Evolutionary conservation across 2,329 filamentous ascomycete genomes (phyloP), one percentile per base, ranked within the genome.

Genomic region (Hymenoscyphus linearis): DNA sequence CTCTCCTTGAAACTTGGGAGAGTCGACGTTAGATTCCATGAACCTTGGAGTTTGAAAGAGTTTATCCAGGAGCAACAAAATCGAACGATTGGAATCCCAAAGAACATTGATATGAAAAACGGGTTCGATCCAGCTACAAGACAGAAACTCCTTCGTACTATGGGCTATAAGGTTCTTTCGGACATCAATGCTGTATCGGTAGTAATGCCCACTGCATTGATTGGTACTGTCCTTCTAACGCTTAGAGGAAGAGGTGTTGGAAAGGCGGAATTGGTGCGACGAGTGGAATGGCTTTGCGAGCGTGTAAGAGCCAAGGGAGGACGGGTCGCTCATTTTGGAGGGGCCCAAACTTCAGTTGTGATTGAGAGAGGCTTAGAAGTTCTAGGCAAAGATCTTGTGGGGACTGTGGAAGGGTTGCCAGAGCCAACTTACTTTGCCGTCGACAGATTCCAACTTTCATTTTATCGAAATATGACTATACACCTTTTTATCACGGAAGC

Each of bases 401-500:
- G 93, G 4, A 79, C 87, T 4, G 82, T 96, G 0, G 83, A 87
- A 40, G 91, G 88, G 0, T 77, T 99, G 4, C 89, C 90, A 0
- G 95, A 99, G 73, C 90, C 91, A 18, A 98, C 95, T 0, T 98
- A 91, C 75, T 96, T 91, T 70, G 95, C 95, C 4, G 92, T 97
- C 44, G 95, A 99, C 74, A 85, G 92, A 58, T 99, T 99, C 78
- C 95, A 99, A 73, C 83, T 99, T 10, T 96, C 92, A 0, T 99
- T 99, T 75, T 99, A 99, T 76, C 88, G 95, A 58, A 99, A 99
- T 75, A 98, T 98, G 95, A 97, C 93, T 0, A 99, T 99, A 64
- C 95, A 99, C 73, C 83, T 99, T 4, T 99, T 99, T 74, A 95
- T 99, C 61, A 89, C 91, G 2, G 93, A 98, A 73, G 90, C 93